Base-by-base conservation (phyloP, 108 stramenopile genomes). In the Fistulifera solaris region DNA sequence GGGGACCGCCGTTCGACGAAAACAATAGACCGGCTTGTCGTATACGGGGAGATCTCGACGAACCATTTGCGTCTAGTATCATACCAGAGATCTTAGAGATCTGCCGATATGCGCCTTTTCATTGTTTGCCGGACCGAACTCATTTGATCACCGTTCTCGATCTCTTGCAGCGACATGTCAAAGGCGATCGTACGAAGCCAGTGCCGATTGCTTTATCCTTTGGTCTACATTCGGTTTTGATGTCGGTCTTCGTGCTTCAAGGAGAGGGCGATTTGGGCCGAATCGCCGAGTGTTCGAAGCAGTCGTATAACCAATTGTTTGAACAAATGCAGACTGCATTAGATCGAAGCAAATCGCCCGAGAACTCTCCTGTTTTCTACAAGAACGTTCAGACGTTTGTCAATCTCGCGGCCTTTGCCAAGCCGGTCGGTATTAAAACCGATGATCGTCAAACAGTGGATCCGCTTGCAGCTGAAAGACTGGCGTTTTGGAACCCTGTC, bases 151-250 rank as follows among this genome's bases (percentile, higher is more conserved):
- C 49, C 1, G 15, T 50, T 1, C 23, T 50, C 2, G 14, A 50
- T 10, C 13, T 50, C 19, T 22, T 50, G 49, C 49, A 24, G 2
- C 49, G 23, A 15, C 49, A 50, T 39, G 15, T 46, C 1, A 27
- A 58, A 45, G 40, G 16, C 10, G 35, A 21, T 38, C 23, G 15
- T 15, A 39, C 14, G 18, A 27, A n/a, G 15, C 18, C 57, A 10
- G 40, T 58, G 2, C 57, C 57, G 14, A 58, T 58, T 5, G 42
- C 15, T 19, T 2, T 58, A 4, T 21, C 57, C 8, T 58, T 58
- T 27, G 57, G 57, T 14, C 17, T 58, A 4, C 57, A 58, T 46
- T 41, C 57, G 15, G 44, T 58, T 15, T 42, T 58, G 39, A 58
- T 42, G 10, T 44, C 57, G 7, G 44, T 58, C 15, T 22, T 58